These are phyloP conservation scores for Oligophagozyma castellii DNA, from an alignment of 1,139 yeast species.

Conservation along the genomic window DNA sequence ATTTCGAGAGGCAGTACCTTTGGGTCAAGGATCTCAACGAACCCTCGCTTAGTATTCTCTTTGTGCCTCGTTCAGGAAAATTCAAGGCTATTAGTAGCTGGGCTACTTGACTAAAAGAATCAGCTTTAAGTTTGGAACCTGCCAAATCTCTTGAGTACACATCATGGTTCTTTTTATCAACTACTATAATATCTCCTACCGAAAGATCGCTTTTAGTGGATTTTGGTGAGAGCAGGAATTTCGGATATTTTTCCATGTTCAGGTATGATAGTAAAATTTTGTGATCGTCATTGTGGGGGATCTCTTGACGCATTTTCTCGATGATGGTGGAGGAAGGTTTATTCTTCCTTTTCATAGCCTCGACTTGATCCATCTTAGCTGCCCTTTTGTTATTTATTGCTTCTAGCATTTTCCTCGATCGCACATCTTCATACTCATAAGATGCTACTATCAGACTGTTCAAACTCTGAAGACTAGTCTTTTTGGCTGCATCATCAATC, in stretches of 20 bases:
- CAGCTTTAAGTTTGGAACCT: conserved; percentile 21
- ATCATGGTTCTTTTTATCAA: conserved; percentile 25
- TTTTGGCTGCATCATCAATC: conserved; percentile 21
- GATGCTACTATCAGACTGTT: conserved; percentile 35
- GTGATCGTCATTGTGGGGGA: conserved; percentile 33
- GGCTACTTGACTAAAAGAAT: conserved; percentile 7
- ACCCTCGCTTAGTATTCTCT: background rate
- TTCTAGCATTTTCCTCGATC: conserved; percentile 33
- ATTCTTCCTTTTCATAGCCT: conserved; percentile 30
- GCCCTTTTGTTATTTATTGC: conserved; percentile 29
- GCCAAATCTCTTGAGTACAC: conserved; percentile 25
- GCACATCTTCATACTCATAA: conserved; percentile 38
- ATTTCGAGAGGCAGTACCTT: background rate
- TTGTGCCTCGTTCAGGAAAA: conserved; percentile 9
- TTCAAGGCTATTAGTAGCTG: conserved; percentile 12
- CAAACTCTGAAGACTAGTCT: conserved; percentile 19
- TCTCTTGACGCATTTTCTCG: conserved; percentile 34
- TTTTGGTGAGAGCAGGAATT: conserved; percentile 25
- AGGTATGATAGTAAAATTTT: conserved; percentile 38
- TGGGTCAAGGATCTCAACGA: background rate
- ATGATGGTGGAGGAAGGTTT: conserved; percentile 31
- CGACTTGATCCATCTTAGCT: conserved; percentile 32
- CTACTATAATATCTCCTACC: conserved; percentile 34
- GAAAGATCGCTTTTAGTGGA: conserved; percentile 3
- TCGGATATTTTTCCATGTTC: conserved; percentile 32